Percentiles rank a stretch among this genome's conserved stretches.
Evolutionary conservation across 495 filamentous ascomycete species (phyloP).

Genomic region (Xylaria nigripes): DNA sequence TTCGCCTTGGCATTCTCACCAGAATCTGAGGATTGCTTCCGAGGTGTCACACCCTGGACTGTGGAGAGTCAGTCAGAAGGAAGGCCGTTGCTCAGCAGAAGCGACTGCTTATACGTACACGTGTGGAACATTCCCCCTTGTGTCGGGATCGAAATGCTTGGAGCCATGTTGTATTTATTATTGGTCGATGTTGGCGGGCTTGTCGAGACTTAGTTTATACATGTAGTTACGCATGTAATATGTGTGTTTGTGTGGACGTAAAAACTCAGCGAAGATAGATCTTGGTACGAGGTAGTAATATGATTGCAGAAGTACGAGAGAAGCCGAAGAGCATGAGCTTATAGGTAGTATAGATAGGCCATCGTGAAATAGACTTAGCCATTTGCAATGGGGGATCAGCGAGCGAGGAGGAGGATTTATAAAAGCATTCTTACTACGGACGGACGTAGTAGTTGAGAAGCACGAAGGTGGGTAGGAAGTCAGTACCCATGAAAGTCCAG

Average conservation of each 20-base stretch:
- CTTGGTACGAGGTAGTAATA: neutral
- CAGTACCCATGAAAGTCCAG: no score
- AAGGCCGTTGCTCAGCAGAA: neutral
- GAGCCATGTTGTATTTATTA: conserved; percentile 42
- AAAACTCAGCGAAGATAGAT: neutral
- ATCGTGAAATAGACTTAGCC: no score
- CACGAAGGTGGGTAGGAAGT: no score
- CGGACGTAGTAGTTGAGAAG: no score
- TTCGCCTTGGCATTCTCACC: conserved; percentile 38
- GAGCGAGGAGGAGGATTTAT: no score
- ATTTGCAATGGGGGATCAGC: no score
- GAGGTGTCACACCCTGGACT: conserved; percentile 42
- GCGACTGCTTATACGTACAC: conserved; percentile 28
- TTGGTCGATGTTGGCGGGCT: conserved; percentile 9
- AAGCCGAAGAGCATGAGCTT: no score
- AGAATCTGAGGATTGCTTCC: conserved; percentile 39
- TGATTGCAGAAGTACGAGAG: neutral
- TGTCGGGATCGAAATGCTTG: conserved; percentile 39
- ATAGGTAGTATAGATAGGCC: no score
- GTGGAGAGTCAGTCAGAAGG: conserved; percentile 12
- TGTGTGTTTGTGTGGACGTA: neutral
- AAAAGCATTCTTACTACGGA: no score
- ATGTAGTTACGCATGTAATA: neutral
- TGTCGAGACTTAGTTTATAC: neutral
- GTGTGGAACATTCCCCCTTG: conserved; percentile 49